phyloP scores from a whole-genome alignment of 805 yeast species.

The Candida verbasci region DNA sequence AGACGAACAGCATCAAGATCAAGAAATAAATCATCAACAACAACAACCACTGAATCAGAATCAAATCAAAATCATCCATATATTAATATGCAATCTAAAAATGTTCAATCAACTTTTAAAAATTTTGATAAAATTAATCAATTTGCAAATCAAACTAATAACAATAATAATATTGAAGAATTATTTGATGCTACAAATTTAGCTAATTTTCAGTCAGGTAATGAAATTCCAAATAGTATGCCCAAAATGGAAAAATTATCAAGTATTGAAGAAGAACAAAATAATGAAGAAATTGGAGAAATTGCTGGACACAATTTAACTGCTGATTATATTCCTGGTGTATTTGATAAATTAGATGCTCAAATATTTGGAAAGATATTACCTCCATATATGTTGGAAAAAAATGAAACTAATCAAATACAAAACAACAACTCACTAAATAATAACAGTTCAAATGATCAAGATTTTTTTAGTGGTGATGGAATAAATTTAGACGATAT shows the following conservation, averaged over 20 bases:
- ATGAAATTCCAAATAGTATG: constrained; percentile 1
- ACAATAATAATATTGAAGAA: constrained; percentile 4
- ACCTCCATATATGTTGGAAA: constrained; percentile 76
- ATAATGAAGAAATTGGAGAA: constrained; percentile 6
- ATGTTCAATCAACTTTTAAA: constrained; percentile 11
- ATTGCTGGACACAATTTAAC: constrained; percentile 2
- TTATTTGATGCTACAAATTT: constrained; percentile 8
- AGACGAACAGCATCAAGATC: constrained; percentile 57
- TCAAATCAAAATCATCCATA: constrained; percentile 9
- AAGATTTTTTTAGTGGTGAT: background rate
- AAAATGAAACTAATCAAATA: constrained; percentile 11
- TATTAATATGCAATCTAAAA: constrained; percentile 4
- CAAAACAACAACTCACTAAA: background rate
- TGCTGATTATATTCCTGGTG: constrained; percentile 61
- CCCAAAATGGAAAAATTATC: background rate
- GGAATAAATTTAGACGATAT: constrained; percentile 17
- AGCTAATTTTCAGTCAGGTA: constrained; percentile 9
- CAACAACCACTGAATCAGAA: background rate
- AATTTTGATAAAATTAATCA: constrained; percentile 22
- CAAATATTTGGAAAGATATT: constrained; percentile 78
- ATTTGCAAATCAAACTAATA: constrained; percentile 24
- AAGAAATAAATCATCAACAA: constrained; percentile 8
- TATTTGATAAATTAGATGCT: constrained; percentile 79
- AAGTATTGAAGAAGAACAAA: constrained; percentile 1
- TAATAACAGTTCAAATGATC: background rate